Conservation (phyloP, 306 rosid species). For the Mucuna pruriens region DNA sequence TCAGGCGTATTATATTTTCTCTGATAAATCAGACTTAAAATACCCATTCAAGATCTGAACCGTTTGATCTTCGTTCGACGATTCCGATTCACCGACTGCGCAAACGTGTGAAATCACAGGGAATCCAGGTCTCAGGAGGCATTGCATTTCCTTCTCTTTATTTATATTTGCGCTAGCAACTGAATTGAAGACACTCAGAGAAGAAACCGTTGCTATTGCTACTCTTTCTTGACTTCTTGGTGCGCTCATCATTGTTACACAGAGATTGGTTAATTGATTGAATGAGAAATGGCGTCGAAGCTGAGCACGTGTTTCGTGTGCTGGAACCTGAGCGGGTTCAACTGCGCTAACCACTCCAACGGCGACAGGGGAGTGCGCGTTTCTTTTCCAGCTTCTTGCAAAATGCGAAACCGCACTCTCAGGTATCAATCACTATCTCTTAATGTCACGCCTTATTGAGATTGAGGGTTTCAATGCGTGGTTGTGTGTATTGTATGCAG, state of each 20-base stretch:
- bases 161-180: not conserved
- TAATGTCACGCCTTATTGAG: not conserved
- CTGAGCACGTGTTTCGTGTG: constrained; percentile 62
- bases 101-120: not conserved
- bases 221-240: not conserved
- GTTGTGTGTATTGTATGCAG: not conserved
- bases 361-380: constrained; percentile 29
- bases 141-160: no score
- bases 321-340: constrained; percentile 52
- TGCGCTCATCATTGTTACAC: not conserved
- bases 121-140: not conserved
- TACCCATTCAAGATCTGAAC: not conserved
- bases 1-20: no score
- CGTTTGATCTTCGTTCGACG: not conserved
- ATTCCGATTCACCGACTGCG: not conserved
- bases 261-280: not conserved
- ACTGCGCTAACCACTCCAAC: not conserved
- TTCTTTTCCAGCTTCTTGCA: constrained; percentile 61
- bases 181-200: not conserved
- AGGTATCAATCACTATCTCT: constrained; percentile 39
- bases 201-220: not conserved
- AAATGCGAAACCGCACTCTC: constrained; percentile 62
- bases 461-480: not conserved
- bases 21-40: no score
- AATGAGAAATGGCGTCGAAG: constrained; percentile 58